A percentile compares a stretch with the other conserved stretches of the same genome.
Conservation (phyloP, 371 early-diverging fungal genomes). For the Apophysomyces ossiformis region DNA sequence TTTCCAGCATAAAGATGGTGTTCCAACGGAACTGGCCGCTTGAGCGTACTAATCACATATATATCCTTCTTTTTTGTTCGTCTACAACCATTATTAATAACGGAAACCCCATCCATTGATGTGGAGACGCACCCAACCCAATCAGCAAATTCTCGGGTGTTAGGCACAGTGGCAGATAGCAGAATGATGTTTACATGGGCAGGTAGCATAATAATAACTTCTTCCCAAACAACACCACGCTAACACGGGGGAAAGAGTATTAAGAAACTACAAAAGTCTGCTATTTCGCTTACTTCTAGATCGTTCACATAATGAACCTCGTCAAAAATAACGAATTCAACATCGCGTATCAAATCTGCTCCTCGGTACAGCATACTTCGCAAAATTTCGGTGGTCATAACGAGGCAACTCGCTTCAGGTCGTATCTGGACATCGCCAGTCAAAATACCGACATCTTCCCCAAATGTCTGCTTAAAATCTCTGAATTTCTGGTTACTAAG, state of each 20-base stretch:
- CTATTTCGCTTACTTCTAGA: constrained; percentile 62
- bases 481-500: constrained; percentile 99
- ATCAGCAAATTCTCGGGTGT: constrained; percentile 98
- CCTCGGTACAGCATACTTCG: constrained; percentile 98
- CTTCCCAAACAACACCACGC: constrained; percentile 99
- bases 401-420: constrained; percentile 94
- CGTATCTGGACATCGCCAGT: constrained; percentile 99
- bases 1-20: constrained; percentile 89
- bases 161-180: constrained; percentile 99
- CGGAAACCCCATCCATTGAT: not conserved
- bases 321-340: constrained; percentile 99
- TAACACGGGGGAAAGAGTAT: constrained; percentile 23
- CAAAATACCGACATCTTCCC: constrained; percentile 95
- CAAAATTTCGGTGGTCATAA: constrained; percentile 99
- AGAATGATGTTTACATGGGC: constrained; percentile 93
- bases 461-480: constrained; percentile 93
- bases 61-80: constrained; percentile 97
- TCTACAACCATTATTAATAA: constrained; percentile 31
- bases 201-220: constrained; percentile 99
- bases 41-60: constrained; percentile 96
- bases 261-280: not conserved
- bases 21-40: constrained; percentile 98
- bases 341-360: constrained; percentile 96
- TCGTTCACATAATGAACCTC: constrained; percentile 99
- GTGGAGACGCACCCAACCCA: constrained; percentile 91